Base-by-base conservation (phyloP, 108 stramenopile genomes). In the Pseudonitzschia pungens region DNA sequence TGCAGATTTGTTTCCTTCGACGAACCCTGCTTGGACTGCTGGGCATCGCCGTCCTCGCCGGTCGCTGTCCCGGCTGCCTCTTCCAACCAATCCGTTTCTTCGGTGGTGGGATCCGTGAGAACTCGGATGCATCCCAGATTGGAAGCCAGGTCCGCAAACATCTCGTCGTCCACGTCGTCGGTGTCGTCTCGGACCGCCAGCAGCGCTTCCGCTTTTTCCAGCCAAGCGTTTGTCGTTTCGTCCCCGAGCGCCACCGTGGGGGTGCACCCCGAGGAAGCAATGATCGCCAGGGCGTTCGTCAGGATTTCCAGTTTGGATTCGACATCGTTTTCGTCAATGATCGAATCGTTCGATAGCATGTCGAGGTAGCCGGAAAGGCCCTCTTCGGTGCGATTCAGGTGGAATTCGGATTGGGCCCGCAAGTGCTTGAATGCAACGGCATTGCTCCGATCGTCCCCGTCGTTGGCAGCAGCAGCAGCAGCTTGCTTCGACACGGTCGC, bases 331-430 rank as follows among this genome's bases (percentile, higher is more conserved):
- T 67, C 41, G 40, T 64, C 63, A 15, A 62, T 51, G 9, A 51
- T 9, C 9, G n/a, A 3, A 12, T 32, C 20, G 28, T 41, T 48
- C 16, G 41, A 45, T 6, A 73, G 58, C 16, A 79, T 22, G 21
- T 70, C 69, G 22, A 56, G 29, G 52, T 80, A 80, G 4, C 48
- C 60, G 4, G 62, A 28, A 31, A 80, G 60, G 14, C 72, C 73
- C 12, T 74, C 58, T 33, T 74, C 33, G 9, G 68, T 56, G 42
- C 70, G 56, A 56, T 71, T 60, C 66, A 81, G 60, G 22, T 69
- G 74, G 71, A 76, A 81, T 10, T 54, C 48, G 24, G 80, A 75
- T 69, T 81, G 80, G n/a, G 60, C 60, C 16, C 40, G 29, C 36
- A 62, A n/a, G 60, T 62, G 27, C 33, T 6, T 7, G n/a, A 36